A percentile compares a stretch with the other conserved stretches of the same genome.
These are phyloP conservation scores for Chlorociboria aeruginascens DNA, from an alignment of 495 filamentous ascomycete species.

Conservation along the genomic window DNA sequence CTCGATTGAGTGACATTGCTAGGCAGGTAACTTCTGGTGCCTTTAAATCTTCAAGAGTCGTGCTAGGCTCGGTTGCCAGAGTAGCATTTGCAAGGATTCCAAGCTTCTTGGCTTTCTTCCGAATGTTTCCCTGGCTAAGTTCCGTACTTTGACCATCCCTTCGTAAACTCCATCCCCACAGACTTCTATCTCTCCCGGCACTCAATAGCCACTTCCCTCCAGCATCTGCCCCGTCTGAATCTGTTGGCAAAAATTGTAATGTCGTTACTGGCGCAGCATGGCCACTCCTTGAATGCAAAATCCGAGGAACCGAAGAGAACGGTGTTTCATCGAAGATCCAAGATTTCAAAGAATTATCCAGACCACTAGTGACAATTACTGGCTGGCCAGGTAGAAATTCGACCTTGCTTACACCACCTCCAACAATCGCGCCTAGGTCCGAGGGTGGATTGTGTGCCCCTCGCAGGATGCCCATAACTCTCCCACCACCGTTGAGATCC, in stretches of 20 bases:
- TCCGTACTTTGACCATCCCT: conserved; percentile 91
- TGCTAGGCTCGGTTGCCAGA: conserved; percentile 36
- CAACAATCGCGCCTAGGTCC: conserved; percentile 22
- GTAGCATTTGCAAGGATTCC: conserved; percentile 46
- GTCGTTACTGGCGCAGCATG: conserved; percentile 76
- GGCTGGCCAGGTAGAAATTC: conserved; percentile 91
- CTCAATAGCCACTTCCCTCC: conserved; percentile 91
- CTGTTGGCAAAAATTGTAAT: conserved; percentile 69
- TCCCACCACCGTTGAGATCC: conserved; percentile 83
- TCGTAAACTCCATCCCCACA: conserved; percentile 92
- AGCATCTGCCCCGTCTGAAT: conserved; percentile 79
- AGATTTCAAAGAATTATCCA: conserved; percentile 86
- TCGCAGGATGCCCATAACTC: conserved; percentile 68
- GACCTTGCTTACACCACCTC: conserved; percentile 57
- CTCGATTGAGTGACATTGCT: conserved; percentile 80
- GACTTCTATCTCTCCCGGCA: conserved; percentile 71
- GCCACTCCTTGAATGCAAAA: conserved; percentile 72
- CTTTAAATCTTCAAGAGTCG: conserved; percentile 62
- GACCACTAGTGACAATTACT: conserved; percentile 75
- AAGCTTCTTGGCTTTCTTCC: conserved; percentile 72
- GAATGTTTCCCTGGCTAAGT: conserved; percentile 76
- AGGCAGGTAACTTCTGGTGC: conserved; percentile 83
- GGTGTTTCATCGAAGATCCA: conserved; percentile 91
- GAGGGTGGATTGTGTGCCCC: conserved; percentile 71
- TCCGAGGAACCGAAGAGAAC: conserved; percentile 71